Evolutionary conservation across 2,329 filamentous ascomycete genomes (phyloP), one percentile per base, ranked within the genome.

Genomic region (Beauveria scarabaeidicola): DNA sequence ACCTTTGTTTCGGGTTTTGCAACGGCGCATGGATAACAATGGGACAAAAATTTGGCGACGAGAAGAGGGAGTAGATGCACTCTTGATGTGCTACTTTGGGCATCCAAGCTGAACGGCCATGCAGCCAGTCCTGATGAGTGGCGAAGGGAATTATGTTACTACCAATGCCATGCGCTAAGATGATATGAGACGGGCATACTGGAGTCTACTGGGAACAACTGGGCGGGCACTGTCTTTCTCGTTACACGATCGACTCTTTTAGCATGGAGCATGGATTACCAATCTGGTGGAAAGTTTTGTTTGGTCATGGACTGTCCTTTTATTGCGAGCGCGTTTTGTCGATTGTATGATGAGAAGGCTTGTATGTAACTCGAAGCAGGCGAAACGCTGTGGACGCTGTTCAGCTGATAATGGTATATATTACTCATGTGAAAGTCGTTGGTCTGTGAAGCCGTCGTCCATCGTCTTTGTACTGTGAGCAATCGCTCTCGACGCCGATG

Each of bases 11-110:
- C 46, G 15, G 27, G 10, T 51, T 58, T 43, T 50, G 47, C 27
- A 43, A 52, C 48, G 56, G 56, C 56, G 56, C 27, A 58, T 47
- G 52, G 41, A 47, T 47, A 25, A 15, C 23, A 44, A 46, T 15
- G 40, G 56, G 41, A 46, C 38, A 17, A 52, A 52, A 52, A 58
- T 32, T 11, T 13, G 56, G 47, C 46, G 56, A 36, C 15, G 43
- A 29, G 27, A 48, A 10, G 56, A 32, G 23, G 48, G 19, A 27
- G 32, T 19, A 25, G 23, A 19, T 25, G 36, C 19, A 2, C 3
- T 40, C 9, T 41, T 38, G n/a, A 58, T 41, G 36, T 25, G 38
- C 15, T 52, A 23, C 10, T 17, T 46, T 51, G 19, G 38, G 23
- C 32, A 36, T 40, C 47, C 25, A 51, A 29, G 23, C 23, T 36